Conservation (phyloP, 129 eudicot species). For the Pulicaria dysenterica region DNA sequence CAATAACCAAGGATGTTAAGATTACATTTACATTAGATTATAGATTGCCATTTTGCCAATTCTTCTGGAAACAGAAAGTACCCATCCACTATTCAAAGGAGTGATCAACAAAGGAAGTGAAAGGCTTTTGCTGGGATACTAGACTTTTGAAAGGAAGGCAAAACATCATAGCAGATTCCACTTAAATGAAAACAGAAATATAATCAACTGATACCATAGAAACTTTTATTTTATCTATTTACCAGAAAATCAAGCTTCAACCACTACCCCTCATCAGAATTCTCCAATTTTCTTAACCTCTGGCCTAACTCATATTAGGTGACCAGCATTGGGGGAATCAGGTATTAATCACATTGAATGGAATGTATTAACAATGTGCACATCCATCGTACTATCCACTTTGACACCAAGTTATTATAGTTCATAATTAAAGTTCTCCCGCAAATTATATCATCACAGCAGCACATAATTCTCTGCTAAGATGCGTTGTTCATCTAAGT, state of each 20-base stretch:
- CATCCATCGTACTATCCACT: conserved; percentile 9
- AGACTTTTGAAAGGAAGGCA: too few relatives aligned
- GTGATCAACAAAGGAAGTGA: too few relatives aligned
- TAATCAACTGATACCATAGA: too few relatives aligned
- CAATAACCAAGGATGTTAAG: too few relatives aligned
- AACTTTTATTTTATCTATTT: too few relatives aligned
- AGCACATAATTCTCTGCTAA: not conserved
- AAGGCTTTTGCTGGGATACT: too few relatives aligned
- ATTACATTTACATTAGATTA: too few relatives aligned
- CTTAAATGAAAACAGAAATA: too few relatives aligned
- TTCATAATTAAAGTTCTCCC: not conserved
- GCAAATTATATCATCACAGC: conserved; percentile 12
- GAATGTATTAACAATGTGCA: not conserved
- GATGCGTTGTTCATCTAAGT: not conserved
- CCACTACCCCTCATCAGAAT: not conserved
- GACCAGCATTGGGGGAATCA: conserved; percentile 15
- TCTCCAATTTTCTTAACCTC: not conserved
- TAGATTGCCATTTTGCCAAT: too few relatives aligned
- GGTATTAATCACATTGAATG: conserved; percentile 14
- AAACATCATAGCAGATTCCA: too few relatives aligned
- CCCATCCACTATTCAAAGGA: too few relatives aligned
- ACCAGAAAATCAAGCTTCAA: not conserved
- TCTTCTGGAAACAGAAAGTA: too few relatives aligned
- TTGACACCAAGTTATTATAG: not conserved
- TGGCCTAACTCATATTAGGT: not conserved